A percentile compares a stretch with the other conserved stretches of the same genome.
phyloP scores from a whole-genome alignment of 2,329 filamentous ascomycete genomes.

The Aspergillus pseudonomiae region DNA sequence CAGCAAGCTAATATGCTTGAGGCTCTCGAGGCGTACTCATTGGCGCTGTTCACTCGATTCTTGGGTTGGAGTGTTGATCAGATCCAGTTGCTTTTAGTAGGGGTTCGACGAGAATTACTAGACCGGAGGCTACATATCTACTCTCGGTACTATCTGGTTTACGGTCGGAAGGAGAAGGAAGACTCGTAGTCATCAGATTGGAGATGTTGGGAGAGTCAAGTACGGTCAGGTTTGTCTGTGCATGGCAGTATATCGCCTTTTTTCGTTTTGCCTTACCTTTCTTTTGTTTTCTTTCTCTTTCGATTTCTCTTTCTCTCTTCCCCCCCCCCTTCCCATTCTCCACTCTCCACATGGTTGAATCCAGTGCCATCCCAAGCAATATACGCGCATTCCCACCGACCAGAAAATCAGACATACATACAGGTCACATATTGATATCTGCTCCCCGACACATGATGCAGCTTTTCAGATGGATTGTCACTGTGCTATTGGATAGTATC shows the following conservation, averaged over 20 bases:
- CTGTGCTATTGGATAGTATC: too few relatives aligned
- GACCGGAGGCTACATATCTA: constrained; percentile 44
- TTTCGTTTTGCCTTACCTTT: too few relatives aligned
- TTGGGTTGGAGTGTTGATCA: constrained; percentile 41
- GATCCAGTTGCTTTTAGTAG: constrained; percentile 42
- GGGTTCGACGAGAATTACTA: constrained; percentile 42
- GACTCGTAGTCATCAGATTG: constrained; percentile 31
- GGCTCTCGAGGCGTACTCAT: constrained; percentile 34
- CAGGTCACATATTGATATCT: background rate
- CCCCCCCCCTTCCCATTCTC: background rate
- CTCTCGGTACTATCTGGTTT: constrained; percentile 35
- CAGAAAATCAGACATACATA: background rate
- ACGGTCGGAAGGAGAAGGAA: constrained; percentile 27
- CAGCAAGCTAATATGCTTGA: constrained; percentile 35
- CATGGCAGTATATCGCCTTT: too few relatives aligned
- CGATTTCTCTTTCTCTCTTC: background rate
- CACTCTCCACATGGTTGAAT: background rate
- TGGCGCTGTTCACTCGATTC: constrained; percentile 35
- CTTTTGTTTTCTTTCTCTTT: background rate
- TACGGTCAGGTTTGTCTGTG: background rate
- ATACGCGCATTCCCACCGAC: background rate
- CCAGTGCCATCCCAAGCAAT: background rate
- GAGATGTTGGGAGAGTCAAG: background rate
- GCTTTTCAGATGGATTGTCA: background rate
- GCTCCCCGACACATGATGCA: background rate